Percentiles rank a stretch among this genome's conserved stretches.
These are phyloP conservation scores for Hondaea fermentalgiana DNA, from an alignment of 108 stramenopile species.

Conservation along the genomic window DNA sequence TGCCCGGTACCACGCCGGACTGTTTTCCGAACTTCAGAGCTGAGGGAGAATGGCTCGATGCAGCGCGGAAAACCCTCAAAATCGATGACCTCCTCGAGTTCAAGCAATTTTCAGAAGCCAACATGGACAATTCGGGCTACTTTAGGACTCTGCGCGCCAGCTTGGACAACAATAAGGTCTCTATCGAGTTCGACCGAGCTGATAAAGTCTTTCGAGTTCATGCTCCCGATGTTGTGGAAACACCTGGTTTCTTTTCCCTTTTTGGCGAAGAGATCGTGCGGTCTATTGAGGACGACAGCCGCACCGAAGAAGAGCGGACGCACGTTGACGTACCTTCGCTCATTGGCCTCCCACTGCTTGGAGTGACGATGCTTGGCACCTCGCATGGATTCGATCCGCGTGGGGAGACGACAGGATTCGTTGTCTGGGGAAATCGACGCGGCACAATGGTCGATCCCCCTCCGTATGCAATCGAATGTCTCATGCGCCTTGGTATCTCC, in stretches of 20 bases:
- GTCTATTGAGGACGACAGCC: not conserved
- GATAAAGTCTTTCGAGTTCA: not conserved
- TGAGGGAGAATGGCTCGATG: constrained; percentile 5
- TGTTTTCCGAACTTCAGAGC: not conserved
- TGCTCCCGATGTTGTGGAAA: not conserved
- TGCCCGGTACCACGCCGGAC: not conserved
- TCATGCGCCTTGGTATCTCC: constrained; percentile 22
- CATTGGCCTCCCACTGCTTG: not conserved
- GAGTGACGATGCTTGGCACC: constrained; percentile 21
- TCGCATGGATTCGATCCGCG: constrained; percentile 23
- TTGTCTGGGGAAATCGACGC: constrained; percentile 12
- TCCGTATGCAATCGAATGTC: constrained; percentile 13
- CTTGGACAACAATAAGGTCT: not conserved
- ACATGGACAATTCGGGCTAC: not conserved
- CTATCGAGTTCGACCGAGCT: not conserved
- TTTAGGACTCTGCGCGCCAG: no score
- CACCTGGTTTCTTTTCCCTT: not conserved
- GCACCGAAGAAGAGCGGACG: not conserved
- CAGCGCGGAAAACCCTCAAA: not conserved
- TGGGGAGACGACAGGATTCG: constrained; percentile 21
- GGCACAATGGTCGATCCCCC: constrained; percentile 27
- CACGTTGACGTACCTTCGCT: not conserved
- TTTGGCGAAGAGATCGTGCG: not conserved
- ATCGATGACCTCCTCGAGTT: not conserved
- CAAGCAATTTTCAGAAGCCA: not conserved